Evolutionary conservation across 768 basidiomycete species (phyloP).

Genomic region (Russula emetica): DNA sequence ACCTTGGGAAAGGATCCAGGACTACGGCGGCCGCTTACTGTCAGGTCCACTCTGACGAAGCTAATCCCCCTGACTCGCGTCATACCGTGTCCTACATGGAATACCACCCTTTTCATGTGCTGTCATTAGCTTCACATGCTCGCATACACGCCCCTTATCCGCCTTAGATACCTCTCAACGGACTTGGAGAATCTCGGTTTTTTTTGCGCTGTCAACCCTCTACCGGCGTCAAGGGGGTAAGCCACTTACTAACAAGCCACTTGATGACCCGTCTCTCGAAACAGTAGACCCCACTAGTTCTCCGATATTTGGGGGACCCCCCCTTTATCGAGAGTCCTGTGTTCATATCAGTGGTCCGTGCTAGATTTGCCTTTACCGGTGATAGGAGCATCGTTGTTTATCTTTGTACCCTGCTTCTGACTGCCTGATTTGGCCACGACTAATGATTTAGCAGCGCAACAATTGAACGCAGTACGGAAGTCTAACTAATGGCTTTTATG

Average conservation of each 20-base stretch:
- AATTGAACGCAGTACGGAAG: constrained; percentile 5
- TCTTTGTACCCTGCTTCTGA: not conserved
- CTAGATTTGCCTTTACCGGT: not conserved
- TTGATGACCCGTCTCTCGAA: not conserved
- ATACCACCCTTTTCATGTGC: not conserved
- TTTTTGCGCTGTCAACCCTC: not conserved
- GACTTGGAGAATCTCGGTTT: not conserved
- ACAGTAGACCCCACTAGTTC: not conserved
- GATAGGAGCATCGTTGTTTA: constrained; percentile 12
- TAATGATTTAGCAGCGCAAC: not conserved
- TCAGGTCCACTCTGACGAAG: not conserved
- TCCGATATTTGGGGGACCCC: not conserved
- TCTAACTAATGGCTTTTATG: constrained; percentile 1
- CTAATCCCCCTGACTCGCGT: constrained; percentile 6
- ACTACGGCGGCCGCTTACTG: not conserved
- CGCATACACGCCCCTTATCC: not conserved
- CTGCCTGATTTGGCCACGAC: constrained; percentile 1
- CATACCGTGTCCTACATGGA: constrained; percentile 10
- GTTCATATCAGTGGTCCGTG: not conserved
- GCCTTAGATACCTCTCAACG: not conserved
- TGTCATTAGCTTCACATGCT: constrained; percentile 2
- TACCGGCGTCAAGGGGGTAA: not conserved
- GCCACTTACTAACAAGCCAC: not conserved
- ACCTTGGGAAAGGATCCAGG: constrained; percentile 1
- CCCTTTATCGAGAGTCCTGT: not conserved